phyloP scores from a whole-genome alignment of 768 basidiomycete genomes.

The Udeniomyces megalosporus region DNA sequence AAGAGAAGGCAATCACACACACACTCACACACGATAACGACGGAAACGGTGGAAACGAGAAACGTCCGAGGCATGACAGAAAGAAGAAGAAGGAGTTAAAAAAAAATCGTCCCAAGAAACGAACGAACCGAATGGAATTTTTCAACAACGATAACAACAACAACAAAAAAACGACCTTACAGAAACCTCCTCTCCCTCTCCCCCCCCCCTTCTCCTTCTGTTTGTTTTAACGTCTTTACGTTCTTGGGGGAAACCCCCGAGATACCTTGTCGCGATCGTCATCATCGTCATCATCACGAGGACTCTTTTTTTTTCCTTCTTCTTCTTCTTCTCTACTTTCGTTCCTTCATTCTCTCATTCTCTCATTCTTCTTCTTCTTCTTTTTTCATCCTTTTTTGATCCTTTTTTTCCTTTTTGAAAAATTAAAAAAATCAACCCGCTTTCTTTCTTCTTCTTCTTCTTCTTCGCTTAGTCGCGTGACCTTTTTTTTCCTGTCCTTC shows the following conservation, averaged over 20 bases:
- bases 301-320: neutral
- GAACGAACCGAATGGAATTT: neutral
- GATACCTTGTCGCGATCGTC: neutral
- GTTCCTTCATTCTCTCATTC: neutral
- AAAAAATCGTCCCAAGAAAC: no score
- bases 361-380: neutral
- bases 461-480: no score
- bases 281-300: neutral
- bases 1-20: no score
- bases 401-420: neutral
- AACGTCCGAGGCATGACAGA: no score
- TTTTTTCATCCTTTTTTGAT: neutral
- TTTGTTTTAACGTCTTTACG: neutral
- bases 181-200: neutral
- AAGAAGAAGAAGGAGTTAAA: neutral
- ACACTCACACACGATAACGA: no score
- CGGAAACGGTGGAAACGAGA: no score
- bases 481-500: no score
- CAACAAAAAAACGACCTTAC: neutral
- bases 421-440: neutral
- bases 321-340: neutral
- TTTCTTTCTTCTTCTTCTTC: neutral
- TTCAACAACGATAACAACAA: neutral
- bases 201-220: neutral
- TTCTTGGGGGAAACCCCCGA: neutral